Conservation (phyloP, 2,329 filamentous ascomycete species). For the Neofusicoccum parvum region DNA sequence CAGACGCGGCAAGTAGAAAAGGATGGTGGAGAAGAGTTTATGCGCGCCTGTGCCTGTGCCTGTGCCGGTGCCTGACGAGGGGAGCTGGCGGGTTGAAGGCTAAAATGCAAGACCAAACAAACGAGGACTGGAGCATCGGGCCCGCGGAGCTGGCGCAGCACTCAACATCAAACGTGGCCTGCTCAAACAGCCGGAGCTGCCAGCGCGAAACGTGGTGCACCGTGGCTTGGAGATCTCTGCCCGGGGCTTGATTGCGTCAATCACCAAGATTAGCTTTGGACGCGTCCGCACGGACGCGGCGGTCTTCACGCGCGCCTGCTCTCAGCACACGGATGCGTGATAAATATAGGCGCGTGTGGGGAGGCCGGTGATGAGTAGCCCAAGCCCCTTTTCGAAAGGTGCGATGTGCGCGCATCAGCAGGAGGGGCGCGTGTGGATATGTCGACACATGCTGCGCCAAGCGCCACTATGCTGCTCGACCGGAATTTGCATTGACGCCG, state of each 20-base stretch:
- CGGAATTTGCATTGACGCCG: slow-evolving; percentile 7
- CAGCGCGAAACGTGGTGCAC: slow-evolving; percentile 17
- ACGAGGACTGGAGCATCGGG: neutral
- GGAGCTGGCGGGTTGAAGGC: neutral
- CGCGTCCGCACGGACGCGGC: slow-evolving; percentile 3
- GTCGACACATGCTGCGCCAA: slow-evolving; percentile 13
- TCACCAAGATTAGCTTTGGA: slow-evolving; percentile 8
- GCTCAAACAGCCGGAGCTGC: slow-evolving; percentile 10
- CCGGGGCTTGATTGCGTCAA: slow-evolving; percentile 17
- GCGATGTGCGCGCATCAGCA: slow-evolving; percentile 1
- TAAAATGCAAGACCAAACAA: slow-evolving; percentile 16
- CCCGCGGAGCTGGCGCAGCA: neutral
- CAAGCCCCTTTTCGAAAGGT: slow-evolving; percentile 6
- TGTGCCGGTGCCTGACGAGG: neutral
- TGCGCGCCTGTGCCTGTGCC: slow-evolving; percentile 10
- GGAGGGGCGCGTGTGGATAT: neutral
- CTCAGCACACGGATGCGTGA: slow-evolving; percentile 4
- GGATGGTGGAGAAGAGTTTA: slow-evolving; percentile 8
- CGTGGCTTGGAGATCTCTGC: slow-evolving; percentile 18
- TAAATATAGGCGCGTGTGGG: slow-evolving; percentile 20
- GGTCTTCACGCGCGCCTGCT: neutral
- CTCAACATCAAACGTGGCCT: slow-evolving; percentile 15
- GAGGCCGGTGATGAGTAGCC: slow-evolving; percentile 6
- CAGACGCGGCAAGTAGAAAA: slow-evolving; percentile 6
- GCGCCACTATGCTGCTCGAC: neutral